These are phyloP conservation scores for Paramecium bursaria DNA, from an alignment of 73 alveolate species.

Conservation along the genomic window DNA sequence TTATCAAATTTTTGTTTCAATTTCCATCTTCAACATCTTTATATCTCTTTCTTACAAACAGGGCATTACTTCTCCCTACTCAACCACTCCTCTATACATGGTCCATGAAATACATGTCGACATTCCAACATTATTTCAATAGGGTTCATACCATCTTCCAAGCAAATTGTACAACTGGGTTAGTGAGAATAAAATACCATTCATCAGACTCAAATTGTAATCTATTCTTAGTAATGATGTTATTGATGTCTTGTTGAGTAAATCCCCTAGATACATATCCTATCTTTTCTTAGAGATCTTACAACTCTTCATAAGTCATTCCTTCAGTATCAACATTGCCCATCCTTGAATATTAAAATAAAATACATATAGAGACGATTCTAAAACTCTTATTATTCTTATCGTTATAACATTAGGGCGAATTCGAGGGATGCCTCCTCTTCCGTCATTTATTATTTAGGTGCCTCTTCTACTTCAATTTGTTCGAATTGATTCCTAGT, in stretches of 20 bases:
- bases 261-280: conserved; percentile 46
- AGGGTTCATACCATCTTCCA: conserved; percentile 36
- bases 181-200: neutral
- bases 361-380: conserved; percentile 5
- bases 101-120: conserved; percentile 29
- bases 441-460: conserved; percentile 60
- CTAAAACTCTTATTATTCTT: conserved; percentile 46
- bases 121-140: conserved; percentile 35
- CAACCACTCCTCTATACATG: conserved; percentile 34
- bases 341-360: neutral
- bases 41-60: conserved; percentile 43
- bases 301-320: conserved; percentile 33
- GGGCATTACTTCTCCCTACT: conserved; percentile 42
- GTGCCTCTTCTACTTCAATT: too few relatives aligned
- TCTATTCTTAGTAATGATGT: neutral
- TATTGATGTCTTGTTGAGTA: neutral
- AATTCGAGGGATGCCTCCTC: conserved; percentile 31
- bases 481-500: too few relatives aligned
- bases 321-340: conserved; percentile 24
- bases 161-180: conserved; percentile 51
- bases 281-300: conserved; percentile 39
- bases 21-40: neutral
- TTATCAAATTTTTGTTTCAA: neutral
- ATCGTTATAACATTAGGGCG: conserved; percentile 5
- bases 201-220: neutral